Evolutionary conservation across 2,329 filamentous ascomycete genomes (phyloP).

Genomic region (Monosporascus sp.): DNA sequence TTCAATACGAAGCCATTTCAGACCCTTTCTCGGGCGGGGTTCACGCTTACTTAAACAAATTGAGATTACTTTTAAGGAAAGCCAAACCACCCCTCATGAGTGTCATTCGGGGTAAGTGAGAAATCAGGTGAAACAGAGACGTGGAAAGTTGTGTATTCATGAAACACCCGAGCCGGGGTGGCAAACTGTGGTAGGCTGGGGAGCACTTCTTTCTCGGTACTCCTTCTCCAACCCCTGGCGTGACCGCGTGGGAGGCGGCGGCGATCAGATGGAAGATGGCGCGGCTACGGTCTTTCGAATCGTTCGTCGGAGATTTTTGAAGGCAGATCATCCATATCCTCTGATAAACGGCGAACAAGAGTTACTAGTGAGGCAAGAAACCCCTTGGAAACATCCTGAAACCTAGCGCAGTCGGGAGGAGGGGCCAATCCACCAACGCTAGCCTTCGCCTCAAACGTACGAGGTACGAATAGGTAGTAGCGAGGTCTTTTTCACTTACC

Average conservation of each 20-base stretch:
- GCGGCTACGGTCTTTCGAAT: background rate
- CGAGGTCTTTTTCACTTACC: background rate
- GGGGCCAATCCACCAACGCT: background rate
- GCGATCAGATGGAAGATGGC: background rate
- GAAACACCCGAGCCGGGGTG: too few species aligned
- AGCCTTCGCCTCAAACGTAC: background rate
- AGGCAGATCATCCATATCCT: background rate
- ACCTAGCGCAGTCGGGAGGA: background rate
- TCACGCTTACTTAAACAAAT: too few species aligned
- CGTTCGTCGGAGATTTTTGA: background rate
- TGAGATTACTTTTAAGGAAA: too few species aligned
- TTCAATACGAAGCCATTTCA: background rate
- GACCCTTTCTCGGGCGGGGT: background rate
- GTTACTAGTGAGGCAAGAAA: background rate
- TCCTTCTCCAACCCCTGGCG: background rate
- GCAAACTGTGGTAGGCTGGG: background rate
- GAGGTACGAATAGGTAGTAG: background rate
- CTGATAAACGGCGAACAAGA: background rate
- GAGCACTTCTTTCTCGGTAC: background rate
- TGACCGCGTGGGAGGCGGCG: background rate
- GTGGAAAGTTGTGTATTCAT: too few species aligned
- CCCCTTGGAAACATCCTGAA: background rate
- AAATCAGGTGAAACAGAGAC: too few species aligned
- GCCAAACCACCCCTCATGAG: too few species aligned
- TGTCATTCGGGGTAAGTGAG: too few species aligned